phyloP scores from a whole-genome alignment of 2,329 filamentous ascomycete species.

The Botrytis cinerea region DNA sequence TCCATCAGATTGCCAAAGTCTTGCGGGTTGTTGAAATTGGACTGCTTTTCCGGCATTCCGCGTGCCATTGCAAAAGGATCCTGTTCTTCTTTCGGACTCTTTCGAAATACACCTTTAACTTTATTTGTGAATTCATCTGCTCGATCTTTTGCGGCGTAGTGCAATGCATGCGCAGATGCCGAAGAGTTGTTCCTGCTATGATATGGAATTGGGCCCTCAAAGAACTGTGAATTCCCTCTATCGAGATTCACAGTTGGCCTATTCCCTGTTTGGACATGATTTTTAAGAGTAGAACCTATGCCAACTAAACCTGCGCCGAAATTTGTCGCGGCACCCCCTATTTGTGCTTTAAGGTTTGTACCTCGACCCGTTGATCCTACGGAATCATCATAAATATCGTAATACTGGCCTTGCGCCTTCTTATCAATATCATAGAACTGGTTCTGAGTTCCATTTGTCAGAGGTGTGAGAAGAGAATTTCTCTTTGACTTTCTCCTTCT shows the following conservation, averaged over 20 bases:
- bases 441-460: slow-evolving; percentile 31
- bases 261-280: slow-evolving; percentile 38
- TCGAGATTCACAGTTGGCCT: slow-evolving; percentile 52
- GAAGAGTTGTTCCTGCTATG: slow-evolving; percentile 47
- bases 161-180: slow-evolving; percentile 28
- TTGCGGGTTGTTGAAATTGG: slow-evolving; percentile 29
- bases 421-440: slow-evolving; percentile 37
- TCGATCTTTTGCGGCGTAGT: slow-evolving; percentile 40
- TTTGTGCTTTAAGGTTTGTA: slow-evolving; percentile 30
- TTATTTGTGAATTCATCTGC: slow-evolving; percentile 48
- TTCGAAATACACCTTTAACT: slow-evolving; percentile 45
- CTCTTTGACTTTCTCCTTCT: slow-evolving; percentile 33
- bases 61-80: slow-evolving; percentile 46
- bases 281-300: slow-evolving; percentile 36
- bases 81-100: slow-evolving; percentile 37
- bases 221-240: slow-evolving; percentile 56
- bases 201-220: slow-evolving; percentile 39
- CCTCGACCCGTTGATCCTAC: slow-evolving; percentile 29
- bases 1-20: slow-evolving; percentile 38
- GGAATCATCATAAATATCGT: slow-evolving; percentile 23
- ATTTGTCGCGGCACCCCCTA: slow-evolving; percentile 29
- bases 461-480: slow-evolving; percentile 36
- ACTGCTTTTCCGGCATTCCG: slow-evolving; percentile 35
- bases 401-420: slow-evolving; percentile 7
- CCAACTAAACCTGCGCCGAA: slow-evolving; percentile 33